Evolutionary conservation across 495 filamentous ascomycete genomes (phyloP), one percentile per base, ranked within the genome.

Genomic region (Aspergillus carlsbadensis): DNA sequence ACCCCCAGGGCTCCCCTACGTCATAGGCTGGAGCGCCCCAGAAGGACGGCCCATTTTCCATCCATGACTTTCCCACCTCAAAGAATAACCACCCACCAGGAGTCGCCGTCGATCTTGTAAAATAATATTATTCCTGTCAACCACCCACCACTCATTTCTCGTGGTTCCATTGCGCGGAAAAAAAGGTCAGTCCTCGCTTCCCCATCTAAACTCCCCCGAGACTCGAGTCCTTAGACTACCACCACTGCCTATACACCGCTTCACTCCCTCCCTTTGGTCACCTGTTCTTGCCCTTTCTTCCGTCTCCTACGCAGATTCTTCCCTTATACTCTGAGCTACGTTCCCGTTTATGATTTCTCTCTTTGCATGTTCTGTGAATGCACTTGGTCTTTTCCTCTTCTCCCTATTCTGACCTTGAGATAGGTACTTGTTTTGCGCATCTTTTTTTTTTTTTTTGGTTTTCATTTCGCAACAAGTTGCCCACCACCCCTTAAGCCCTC

Each of bases 11-110:
- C 14, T 57, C 22, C 42, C 37, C 65, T 73, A 75, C 72, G 72
- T 75, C 72, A 75, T 75, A 63, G 48, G 50, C 45, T 57, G 53
- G 59, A 53, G 54, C 54, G 59, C 62, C 63, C 64, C 69, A 60
- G 51, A 66, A 65, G 26, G 66, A 64, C 68, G 60, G 57, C 47
- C 57, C 65, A 67, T 66, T 59, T 50, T 57, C 62, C 62, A 60
- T 55, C 20, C 35, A 41, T 52, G 40, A 24, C 49, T 34, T 52
- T 52, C 37, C 49, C 49, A 52, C 52, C 35, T 58, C 58, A 46
- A 64, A 48, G 49, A 55, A 52, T 57, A 67, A 60, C 49, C 37
- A 29, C 8, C 8, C 15, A 29, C 24, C 8, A 49, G 46, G 46
- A 49, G 21, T 52, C 49, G 49, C 68, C 66, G 65, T 45, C 65